phyloP scores from a whole-genome alignment of 192 early-diverging fungal genomes.

The Cetraspora pellucida region DNA sequence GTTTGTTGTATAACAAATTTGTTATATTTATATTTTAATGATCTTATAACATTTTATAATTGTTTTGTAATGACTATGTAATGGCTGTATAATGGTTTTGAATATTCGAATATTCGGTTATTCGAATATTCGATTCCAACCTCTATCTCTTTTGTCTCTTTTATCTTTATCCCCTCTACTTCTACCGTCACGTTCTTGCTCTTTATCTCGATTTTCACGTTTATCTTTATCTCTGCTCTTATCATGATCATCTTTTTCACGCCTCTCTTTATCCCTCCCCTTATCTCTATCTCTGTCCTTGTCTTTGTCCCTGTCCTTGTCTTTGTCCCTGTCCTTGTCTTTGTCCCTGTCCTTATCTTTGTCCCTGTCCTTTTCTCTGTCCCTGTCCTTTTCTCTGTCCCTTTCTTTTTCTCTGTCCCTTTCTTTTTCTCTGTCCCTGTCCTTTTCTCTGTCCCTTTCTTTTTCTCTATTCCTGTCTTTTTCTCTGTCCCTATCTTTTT shows the following conservation, averaged over 20 bases:
- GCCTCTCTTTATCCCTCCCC: slow-evolving; percentile 1
- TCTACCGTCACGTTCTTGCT: not conserved
- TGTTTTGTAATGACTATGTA: no score
- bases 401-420: not conserved
- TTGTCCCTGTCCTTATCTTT: not conserved
- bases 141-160: no score
- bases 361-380: not conserved
- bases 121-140: no score
- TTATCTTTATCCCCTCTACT: no score
- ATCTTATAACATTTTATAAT: no score
- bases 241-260: not conserved
- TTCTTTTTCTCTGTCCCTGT: slow-evolving; percentile 6
- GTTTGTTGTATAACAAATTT: no score
- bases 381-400: not conserved
- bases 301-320: not conserved
- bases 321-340: slow-evolving; percentile 6
- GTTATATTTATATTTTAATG: no score
- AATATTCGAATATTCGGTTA: no score
- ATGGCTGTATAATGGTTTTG: no score
- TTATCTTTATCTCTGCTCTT: not conserved
- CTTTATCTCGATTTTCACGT: not conserved
- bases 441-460: slow-evolving; percentile 3
- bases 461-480: not conserved
- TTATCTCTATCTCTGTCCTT: not conserved
- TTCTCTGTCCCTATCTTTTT: not conserved